phyloP scores from a whole-genome alignment of 108 stramenopile species.

The Fragilariopsis cylindrus region DNA sequence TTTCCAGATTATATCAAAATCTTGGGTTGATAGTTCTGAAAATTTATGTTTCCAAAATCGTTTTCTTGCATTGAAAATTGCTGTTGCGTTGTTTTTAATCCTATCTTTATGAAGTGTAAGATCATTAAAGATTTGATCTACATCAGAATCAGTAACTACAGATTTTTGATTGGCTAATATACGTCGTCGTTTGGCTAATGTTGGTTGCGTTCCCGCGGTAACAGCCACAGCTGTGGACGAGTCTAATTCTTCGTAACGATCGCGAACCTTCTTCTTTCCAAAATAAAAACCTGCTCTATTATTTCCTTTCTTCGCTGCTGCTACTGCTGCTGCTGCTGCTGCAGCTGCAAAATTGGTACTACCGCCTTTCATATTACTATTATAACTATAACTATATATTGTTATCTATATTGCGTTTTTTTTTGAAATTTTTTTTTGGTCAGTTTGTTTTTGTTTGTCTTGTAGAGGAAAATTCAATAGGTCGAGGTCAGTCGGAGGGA shows the following conservation, averaged over 20 bases:
- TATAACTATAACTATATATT: too few relatives aligned
- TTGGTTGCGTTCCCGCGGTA: conserved; percentile 5
- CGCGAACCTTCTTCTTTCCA: background rate
- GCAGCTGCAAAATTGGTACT: too few relatives aligned
- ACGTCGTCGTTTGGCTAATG: conserved; percentile 1
- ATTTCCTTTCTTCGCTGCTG: too few relatives aligned
- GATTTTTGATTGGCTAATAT: conserved; percentile 5
- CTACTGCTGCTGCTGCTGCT: too few relatives aligned
- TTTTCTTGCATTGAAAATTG: conserved; percentile 1
- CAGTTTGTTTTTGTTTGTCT: too few relatives aligned
- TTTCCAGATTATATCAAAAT: conserved; percentile 12
- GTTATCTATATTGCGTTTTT: too few relatives aligned
- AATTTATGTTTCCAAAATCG: conserved; percentile 19
- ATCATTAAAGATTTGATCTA: conserved; percentile 12
- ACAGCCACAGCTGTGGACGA: background rate
- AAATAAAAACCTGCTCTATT: too few relatives aligned
- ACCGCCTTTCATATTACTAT: too few relatives aligned
- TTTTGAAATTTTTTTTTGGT: too few relatives aligned
- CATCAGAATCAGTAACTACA: background rate
- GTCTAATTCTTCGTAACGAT: conserved; percentile 9
- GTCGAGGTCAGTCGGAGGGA: too few relatives aligned
- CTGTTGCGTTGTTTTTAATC: background rate
- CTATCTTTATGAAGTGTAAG: background rate
- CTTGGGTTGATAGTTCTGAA: conserved; percentile 2
- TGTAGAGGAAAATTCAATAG: too few relatives aligned